Percentiles rank a stretch among this genome's conserved stretches.
phyloP scores from a whole-genome alignment of 2,329 filamentous ascomycete genomes.

The Pestalotiopsis sp. region DNA sequence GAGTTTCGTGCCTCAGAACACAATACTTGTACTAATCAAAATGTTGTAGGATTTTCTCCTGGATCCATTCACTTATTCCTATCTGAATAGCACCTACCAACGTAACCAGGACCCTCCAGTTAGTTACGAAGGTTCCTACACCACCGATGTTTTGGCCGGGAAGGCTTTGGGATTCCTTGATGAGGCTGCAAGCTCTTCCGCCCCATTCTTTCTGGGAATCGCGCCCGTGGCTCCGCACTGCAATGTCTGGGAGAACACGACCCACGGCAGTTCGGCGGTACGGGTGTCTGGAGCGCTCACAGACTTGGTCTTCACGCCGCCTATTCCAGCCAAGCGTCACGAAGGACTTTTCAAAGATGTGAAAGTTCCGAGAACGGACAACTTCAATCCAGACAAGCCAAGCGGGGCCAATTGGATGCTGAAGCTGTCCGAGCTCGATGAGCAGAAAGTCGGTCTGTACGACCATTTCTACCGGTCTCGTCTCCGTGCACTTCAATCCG shows the following conservation, averaged over 20 bases:
- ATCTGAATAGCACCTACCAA: constrained; percentile 63
- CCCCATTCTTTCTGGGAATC: constrained; percentile 62
- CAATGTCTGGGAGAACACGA: constrained; percentile 21
- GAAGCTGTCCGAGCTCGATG: constrained; percentile 35
- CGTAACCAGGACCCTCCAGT: constrained; percentile 56
- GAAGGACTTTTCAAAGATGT: constrained; percentile 60
- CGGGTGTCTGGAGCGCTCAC: constrained; percentile 42
- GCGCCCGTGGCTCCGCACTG: constrained; percentile 63
- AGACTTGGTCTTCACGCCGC: no score
- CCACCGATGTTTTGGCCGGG: constrained; percentile 50
- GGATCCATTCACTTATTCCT: constrained; percentile 65
- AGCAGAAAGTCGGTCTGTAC: constrained; percentile 34
- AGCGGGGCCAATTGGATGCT: constrained; percentile 49
- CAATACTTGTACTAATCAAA: no score
- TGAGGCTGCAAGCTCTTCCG: constrained; percentile 28
- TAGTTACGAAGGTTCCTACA: constrained; percentile 57
- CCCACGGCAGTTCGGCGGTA: no score
- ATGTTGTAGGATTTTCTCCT: constrained; percentile 44
- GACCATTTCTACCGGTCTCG: constrained; percentile 43
- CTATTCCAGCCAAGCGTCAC: constrained; percentile 53
- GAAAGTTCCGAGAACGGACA: constrained; percentile 60
- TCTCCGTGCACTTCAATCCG: constrained; percentile 44
- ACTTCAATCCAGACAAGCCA: constrained; percentile 65
- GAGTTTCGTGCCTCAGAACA: no score
- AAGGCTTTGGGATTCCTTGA: constrained; percentile 43